Percentiles rank a stretch among this genome's conserved stretches.
phyloP scores from a whole-genome alignment of 441 rosid genomes.

The Manihot esculenta region DNA sequence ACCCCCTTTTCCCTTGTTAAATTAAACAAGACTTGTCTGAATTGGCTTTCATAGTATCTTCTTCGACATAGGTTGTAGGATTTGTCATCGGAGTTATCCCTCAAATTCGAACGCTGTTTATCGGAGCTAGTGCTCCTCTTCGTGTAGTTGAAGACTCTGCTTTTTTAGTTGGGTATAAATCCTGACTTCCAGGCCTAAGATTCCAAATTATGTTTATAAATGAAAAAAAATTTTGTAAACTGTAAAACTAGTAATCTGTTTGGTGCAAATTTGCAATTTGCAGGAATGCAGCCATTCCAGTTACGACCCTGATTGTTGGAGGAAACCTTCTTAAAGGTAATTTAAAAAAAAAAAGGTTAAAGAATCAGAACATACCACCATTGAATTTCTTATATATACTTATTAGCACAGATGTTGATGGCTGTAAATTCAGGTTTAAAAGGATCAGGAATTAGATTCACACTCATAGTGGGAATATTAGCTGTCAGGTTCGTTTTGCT shows the following conservation, averaged over 20 bases:
- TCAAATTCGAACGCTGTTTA: slow-evolving; percentile 28
- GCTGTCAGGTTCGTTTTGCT: slow-evolving; percentile 22
- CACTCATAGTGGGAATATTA: slow-evolving; percentile 26
- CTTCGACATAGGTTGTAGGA: slow-evolving; percentile 33
- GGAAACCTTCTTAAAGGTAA: slow-evolving; percentile 41
- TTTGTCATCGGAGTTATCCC: slow-evolving; percentile 36
- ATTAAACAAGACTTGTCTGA: neutral
- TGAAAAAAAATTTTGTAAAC: no score
- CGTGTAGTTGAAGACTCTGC: slow-evolving; percentile 41
- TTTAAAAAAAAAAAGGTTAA: neutral
- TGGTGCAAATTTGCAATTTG: neutral
- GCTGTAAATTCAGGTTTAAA: slow-evolving; percentile 31
- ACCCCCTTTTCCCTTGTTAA: neutral
- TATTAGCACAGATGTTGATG: neutral
- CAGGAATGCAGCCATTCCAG: slow-evolving; percentile 39
- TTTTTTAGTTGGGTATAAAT: slow-evolving; percentile 38
- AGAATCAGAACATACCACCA: no score
- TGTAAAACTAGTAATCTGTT: no score
- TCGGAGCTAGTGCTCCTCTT: slow-evolving; percentile 48
- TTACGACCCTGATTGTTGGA: slow-evolving; percentile 36
- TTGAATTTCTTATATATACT: no score
- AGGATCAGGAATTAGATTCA: slow-evolving; percentile 12
- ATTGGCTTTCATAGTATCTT: neutral
- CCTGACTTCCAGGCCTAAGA: neutral
- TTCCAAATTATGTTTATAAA: neutral